Evolutionary conservation across 495 filamentous ascomycete genomes (phyloP).

Genomic region (Penicillium verhagenii): DNA sequence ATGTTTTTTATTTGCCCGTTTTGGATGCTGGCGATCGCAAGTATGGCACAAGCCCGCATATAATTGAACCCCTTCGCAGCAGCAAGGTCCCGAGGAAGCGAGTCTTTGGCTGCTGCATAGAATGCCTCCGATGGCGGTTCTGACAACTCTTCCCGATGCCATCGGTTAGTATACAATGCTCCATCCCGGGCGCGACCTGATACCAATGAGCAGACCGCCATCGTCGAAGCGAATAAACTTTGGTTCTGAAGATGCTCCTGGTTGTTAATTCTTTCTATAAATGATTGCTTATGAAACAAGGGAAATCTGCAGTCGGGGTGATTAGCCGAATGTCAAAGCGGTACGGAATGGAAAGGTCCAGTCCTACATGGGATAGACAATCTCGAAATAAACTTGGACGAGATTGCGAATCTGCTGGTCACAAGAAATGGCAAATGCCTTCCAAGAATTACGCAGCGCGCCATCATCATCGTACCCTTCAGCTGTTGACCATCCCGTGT

Average conservation of each 20-base stretch:
- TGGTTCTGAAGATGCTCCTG: conserved; percentile 41
- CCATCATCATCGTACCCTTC: conserved; percentile 28
- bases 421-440: conserved; percentile 30
- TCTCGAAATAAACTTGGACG: conserved; percentile 45
- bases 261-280: conserved; percentile 34
- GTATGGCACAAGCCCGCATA: conserved; percentile 45
- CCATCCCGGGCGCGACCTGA: conserved; percentile 48
- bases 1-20: conserved; percentile 44
- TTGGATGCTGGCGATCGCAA: conserved; percentile 49
- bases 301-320: conserved; percentile 36
- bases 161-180: conserved; percentile 32
- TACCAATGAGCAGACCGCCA: conserved; percentile 49
- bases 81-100: conserved; percentile 38
- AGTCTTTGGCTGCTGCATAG: conserved; percentile 43
- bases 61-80: conserved; percentile 39
- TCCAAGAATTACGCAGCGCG: conserved; percentile 30
- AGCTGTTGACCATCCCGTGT: conserved; percentile 16
- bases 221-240: conserved; percentile 46
- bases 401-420: conserved; percentile 31
- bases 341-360: background rate
- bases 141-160: conserved; percentile 26
- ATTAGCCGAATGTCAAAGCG: background rate
- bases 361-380: conserved; percentile 38
- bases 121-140: conserved; percentile 43
- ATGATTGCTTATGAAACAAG: conserved; percentile 45